Percentiles rank a stretch among this genome's conserved stretches.
phyloP scores from a whole-genome alignment of 164 flowering plant genomes.

The Chloranthus sessilifolius region DNA sequence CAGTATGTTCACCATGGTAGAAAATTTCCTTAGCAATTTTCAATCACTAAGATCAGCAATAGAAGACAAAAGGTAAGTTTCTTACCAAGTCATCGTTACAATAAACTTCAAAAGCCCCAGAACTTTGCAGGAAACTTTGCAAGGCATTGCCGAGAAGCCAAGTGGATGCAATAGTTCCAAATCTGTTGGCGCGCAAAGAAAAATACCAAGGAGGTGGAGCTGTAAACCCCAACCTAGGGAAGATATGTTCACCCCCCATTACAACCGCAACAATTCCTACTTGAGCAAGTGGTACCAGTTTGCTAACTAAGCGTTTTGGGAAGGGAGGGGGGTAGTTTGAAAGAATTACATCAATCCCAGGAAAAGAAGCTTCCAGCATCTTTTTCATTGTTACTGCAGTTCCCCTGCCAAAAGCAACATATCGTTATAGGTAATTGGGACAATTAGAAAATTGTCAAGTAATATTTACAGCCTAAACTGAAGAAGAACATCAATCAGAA shows the following conservation, averaged over 20 bases:
- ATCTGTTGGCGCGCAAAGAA: slow-evolving; percentile 73
- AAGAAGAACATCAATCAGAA: too few species aligned
- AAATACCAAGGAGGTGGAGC: slow-evolving; percentile 82
- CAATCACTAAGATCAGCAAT: not conserved
- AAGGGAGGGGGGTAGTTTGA: slow-evolving; percentile 78
- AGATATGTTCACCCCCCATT: slow-evolving; percentile 85
- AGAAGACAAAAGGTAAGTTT: not conserved
- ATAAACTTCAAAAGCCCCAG: slow-evolving; percentile 93
- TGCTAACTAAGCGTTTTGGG: slow-evolving; percentile 76
- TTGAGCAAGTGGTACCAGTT: slow-evolving; percentile 70
- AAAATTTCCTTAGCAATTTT: not conserved
- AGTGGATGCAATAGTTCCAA: slow-evolving; percentile 77
- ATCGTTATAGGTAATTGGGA: too few species aligned
- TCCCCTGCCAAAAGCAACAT: slow-evolving; percentile 66
- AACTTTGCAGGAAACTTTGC: slow-evolving; percentile 76
- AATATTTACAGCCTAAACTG: too few species aligned
- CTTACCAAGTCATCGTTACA: slow-evolving; percentile 67
- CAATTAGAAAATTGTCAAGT: too few species aligned
- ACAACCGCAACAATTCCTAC: slow-evolving; percentile 61
- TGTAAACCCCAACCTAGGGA: slow-evolving; percentile 65
- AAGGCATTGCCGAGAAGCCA: slow-evolving; percentile 89
- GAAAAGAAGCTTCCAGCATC: slow-evolving; percentile 72
- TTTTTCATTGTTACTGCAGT: slow-evolving; percentile 74
- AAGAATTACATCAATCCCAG: slow-evolving; percentile 70
- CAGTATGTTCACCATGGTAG: too few species aligned